These are phyloP conservation scores for Solanum virginianum DNA, from an alignment of 257 asterid genomes.

Conservation along the genomic window DNA sequence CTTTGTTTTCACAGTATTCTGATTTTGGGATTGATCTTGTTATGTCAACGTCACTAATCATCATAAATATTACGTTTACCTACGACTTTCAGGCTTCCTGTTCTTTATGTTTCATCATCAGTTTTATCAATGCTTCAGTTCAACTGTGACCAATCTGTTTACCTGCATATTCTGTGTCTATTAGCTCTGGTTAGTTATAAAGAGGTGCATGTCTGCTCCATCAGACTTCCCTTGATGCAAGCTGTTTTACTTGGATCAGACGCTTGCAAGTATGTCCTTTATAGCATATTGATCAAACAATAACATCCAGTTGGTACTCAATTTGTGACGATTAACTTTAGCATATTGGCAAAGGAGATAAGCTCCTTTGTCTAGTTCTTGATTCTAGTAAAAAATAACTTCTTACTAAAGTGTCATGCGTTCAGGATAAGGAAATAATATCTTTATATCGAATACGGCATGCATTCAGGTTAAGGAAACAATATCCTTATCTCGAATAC, in stretches of 20 bases:
- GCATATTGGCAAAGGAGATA: not conserved
- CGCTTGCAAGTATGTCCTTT: not conserved
- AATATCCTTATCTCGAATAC: not conserved
- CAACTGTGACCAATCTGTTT: not conserved
- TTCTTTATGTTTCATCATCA: not conserved
- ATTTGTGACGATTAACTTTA: not conserved
- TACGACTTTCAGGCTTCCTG: not conserved
- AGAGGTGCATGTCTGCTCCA: not conserved
- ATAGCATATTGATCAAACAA: not conserved
- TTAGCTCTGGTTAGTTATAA: not conserved
- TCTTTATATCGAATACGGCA: not conserved
- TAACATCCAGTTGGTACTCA: not conserved
- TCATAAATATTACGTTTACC: not conserved
- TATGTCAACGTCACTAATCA: not conserved
- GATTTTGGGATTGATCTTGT: not conserved
- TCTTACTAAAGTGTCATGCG: not conserved
- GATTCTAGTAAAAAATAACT: not conserved
- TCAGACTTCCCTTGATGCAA: not conserved
- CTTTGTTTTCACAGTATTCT: not conserved
- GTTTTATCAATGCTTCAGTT: not conserved
- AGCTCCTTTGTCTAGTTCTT: not conserved
- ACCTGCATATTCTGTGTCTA: not conserved
- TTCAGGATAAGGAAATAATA: not conserved
- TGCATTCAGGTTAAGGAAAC: not conserved
- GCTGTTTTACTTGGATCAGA: not conserved